These are phyloP conservation scores for Albugo candida DNA, from an alignment of 352 stramenopile species.

Conservation along the genomic window DNA sequence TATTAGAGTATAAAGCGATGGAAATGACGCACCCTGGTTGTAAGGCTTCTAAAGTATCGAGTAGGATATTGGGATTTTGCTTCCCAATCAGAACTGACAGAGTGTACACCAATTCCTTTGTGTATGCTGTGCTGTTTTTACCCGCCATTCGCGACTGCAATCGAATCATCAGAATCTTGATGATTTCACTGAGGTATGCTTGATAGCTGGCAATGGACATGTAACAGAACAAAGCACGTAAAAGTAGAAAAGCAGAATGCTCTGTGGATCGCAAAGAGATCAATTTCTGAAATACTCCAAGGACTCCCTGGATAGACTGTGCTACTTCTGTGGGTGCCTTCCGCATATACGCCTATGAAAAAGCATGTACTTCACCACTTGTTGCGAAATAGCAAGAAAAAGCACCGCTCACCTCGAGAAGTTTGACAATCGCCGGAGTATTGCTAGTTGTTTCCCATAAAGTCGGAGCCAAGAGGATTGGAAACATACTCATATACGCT, in stretches of 20 bases:
- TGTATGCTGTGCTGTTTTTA: slow-evolving; percentile 63
- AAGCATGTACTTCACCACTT: neutral
- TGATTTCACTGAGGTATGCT: slow-evolving; percentile 76
- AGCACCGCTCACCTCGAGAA: slow-evolving; percentile 63
- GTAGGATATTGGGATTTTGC: slow-evolving; percentile 54
- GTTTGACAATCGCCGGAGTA: slow-evolving; percentile 89
- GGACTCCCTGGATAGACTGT: slow-evolving; percentile 56
- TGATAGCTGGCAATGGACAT: slow-evolving; percentile 59
- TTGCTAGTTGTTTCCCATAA: slow-evolving; percentile 96
- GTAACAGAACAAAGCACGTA: slow-evolving; percentile 79
- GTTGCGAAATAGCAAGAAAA: neutral
- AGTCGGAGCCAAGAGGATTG: slow-evolving; percentile 81
- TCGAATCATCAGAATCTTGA: slow-evolving; percentile 89
- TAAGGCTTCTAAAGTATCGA: slow-evolving; percentile 68
- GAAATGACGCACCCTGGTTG: slow-evolving; percentile 50
- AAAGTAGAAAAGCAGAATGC: slow-evolving; percentile 83
- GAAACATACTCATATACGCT: slow-evolving; percentile 92
- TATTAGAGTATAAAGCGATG: slow-evolving; percentile 7
- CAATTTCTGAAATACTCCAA: slow-evolving; percentile 98
- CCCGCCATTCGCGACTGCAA: slow-evolving; percentile 82
- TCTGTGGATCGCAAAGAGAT: slow-evolving; percentile 87
- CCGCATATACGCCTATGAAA: slow-evolving; percentile 81
- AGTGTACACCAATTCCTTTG: slow-evolving; percentile 82
- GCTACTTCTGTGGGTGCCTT: slow-evolving; percentile 84
- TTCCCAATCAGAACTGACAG: slow-evolving; percentile 79